Evolutionary conservation across 345 rosid genomes (phyloP).

Genomic region (Hevea brasiliensis): DNA sequence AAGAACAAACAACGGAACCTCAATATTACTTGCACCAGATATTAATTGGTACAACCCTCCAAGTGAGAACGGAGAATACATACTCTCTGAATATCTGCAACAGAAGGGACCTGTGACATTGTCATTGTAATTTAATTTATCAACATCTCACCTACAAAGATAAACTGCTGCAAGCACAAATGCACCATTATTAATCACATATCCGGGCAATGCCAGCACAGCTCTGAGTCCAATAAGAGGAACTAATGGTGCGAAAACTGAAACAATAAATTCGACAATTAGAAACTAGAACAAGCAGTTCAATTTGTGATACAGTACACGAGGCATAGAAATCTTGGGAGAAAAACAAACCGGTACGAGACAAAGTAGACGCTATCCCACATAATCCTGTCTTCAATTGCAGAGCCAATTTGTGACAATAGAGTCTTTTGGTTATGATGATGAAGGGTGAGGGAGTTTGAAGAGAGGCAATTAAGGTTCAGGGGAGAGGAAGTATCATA

Average conservation of each 20-base stretch:
- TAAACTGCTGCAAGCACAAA: slow-evolving; percentile 46
- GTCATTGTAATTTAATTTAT: background rate
- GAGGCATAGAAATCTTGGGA: background rate
- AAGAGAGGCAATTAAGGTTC: slow-evolving; percentile 53
- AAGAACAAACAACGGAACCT: slow-evolving; percentile 72
- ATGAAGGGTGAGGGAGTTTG: slow-evolving; percentile 15
- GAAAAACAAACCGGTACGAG: slow-evolving; percentile 52
- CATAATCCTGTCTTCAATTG: slow-evolving; percentile 56
- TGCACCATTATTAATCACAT: slow-evolving; percentile 60
- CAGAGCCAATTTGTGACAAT: slow-evolving; percentile 36
- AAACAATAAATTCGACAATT: slow-evolving; percentile 15
- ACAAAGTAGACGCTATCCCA: slow-evolving; percentile 91
- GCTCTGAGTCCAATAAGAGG: slow-evolving; percentile 72
- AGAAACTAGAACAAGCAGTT: background rate
- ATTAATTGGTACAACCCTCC: slow-evolving; percentile 77
- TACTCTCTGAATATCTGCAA: slow-evolving; percentile 84
- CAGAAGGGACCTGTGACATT: slow-evolving; percentile 11
- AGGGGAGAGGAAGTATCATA: slow-evolving; percentile 86
- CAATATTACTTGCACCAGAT: slow-evolving; percentile 55
- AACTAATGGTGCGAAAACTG: slow-evolving; percentile 77
- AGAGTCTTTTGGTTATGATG: slow-evolving; percentile 17
- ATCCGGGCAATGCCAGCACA: slow-evolving; percentile 77
- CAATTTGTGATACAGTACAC: background rate
- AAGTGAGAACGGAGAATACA: slow-evolving; percentile 67
- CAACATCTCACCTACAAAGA: slow-evolving; percentile 31